These are phyloP conservation scores for Nothophytophthora sp. DNA, from an alignment of 352 stramenopile species.

Conservation along the genomic window DNA sequence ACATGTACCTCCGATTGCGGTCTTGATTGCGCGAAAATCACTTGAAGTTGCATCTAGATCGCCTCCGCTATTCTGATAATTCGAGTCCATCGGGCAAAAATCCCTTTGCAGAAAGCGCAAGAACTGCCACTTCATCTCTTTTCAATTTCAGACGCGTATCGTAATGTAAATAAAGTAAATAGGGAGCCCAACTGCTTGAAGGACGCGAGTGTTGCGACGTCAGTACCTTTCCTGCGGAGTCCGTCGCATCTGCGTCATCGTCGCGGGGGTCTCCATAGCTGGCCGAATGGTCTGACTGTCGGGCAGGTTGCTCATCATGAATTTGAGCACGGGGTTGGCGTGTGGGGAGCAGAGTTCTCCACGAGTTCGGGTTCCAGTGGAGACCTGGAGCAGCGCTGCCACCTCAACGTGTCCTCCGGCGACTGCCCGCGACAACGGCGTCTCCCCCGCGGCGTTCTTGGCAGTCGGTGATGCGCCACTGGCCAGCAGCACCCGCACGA, in stretches of 20 bases:
- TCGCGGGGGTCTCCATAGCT: background rate
- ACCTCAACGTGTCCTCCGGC: constrained; percentile 25
- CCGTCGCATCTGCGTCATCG: background rate
- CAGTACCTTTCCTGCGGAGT: too few relatives aligned
- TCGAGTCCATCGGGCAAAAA: too few relatives aligned
- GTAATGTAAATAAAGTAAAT: too few relatives aligned
- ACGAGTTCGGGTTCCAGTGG: constrained; percentile 8
- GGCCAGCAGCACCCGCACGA: constrained; percentile 17
- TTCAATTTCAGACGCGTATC: too few relatives aligned
- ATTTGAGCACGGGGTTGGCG: background rate
- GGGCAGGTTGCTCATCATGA: background rate
- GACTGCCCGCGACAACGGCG: constrained; percentile 18
- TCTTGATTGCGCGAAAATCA: too few relatives aligned
- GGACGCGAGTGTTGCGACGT: too few relatives aligned
- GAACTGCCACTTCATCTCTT: too few relatives aligned
- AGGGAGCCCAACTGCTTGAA: too few relatives aligned
- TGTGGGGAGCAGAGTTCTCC: constrained; percentile 8
- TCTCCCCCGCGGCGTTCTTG: constrained; percentile 24
- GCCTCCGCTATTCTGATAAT: too few relatives aligned
- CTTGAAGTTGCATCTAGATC: too few relatives aligned
- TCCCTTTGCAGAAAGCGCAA: too few relatives aligned
- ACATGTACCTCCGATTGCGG: too few relatives aligned
- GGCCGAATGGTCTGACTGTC: constrained; percentile 12
- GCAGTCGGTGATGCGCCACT: constrained; percentile 10
- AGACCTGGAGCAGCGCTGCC: constrained; percentile 19